These are phyloP conservation scores for Sphaerulina musiva DNA, from an alignment of 2,329 filamentous ascomycete species.

Conservation along the genomic window DNA sequence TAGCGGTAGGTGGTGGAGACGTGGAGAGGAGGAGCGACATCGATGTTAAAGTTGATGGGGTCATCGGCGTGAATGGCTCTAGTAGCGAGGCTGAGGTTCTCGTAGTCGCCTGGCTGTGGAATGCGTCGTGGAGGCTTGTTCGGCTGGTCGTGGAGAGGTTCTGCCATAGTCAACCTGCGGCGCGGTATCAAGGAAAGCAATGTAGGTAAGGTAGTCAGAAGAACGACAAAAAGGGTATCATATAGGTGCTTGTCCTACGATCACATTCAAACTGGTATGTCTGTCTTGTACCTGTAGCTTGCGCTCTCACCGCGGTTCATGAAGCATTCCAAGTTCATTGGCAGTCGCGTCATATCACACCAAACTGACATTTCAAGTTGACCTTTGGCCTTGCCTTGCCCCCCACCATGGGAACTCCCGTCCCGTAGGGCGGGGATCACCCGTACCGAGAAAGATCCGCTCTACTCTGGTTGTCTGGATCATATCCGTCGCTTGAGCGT, in stretches of 20 bases:
- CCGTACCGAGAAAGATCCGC: background rate
- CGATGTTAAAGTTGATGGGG: conserved; percentile 41
- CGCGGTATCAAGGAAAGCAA: background rate
- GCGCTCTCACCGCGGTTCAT: background rate
- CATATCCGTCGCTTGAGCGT: conserved; percentile 38
- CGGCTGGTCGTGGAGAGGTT: conserved; percentile 18
- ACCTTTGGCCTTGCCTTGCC: background rate
- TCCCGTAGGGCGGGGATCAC: background rate
- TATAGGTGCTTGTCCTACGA: background rate
- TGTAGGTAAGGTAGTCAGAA: background rate
- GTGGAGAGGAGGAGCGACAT: conserved; percentile 84
- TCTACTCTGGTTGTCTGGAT: background rate
- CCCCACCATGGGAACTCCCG: background rate
- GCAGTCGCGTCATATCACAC: background rate
- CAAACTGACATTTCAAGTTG: background rate
- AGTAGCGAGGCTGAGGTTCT: conserved; percentile 29
- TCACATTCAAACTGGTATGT: background rate
- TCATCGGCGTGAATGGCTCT: conserved; percentile 33
- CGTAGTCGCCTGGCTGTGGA: conserved; percentile 14
- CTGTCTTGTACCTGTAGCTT: background rate
- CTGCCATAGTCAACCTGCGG: conserved; percentile 7
- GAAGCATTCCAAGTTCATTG: background rate
- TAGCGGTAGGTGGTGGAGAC: conserved; percentile 90
- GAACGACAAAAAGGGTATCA: conserved; percentile 3
- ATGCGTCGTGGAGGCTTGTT: conserved; percentile 17